Base-by-base conservation (phyloP, 306 rosid species). In the Trifolium subterraneum region DNA sequence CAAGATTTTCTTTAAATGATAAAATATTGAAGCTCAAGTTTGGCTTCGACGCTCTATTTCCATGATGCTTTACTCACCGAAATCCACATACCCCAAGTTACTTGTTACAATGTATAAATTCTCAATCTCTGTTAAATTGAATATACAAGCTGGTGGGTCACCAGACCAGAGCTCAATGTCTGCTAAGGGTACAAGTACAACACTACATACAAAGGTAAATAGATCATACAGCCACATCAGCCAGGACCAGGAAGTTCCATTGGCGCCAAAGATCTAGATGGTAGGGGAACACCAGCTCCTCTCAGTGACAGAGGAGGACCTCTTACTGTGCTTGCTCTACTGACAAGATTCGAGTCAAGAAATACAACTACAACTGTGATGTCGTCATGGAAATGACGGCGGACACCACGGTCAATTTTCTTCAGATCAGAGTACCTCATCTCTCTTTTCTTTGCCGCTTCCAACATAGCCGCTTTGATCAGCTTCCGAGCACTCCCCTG, bases 391-490 rank as follows among this genome's bases (percentile, higher is more conserved):
- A 92, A 92, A 83, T 90, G 96, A 52, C 97, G 89, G 62, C 97
- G 97, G 18, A 92, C 90, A 25, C 97, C 97, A 0, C 97, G 90
- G 25, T 92, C 96, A 25, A 92, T 92, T 72, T 92, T 88, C 87
- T 82, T 92, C 86, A 92, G 76, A 74, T 92, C 97, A 2, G 97
- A 88, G 82, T 92, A 92, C 69, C 97, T 88, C 97, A 92, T 92
- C 86, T 92, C 98, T 78, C 98, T 80, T 73, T 92, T 90, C 77
- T 90, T 92, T 7, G 98, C 98, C n/a, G 98, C 98, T 81, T 87
- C 98, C 75, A 74, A 90, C 78, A 90, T 78, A 58, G 98, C 93
- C 38, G 81, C 77, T 87, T 87, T 90, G 78, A 92, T 89, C 64
- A 92, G 88, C 80, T 88, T 88, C 82, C 91, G 82, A 31, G 98